Percentiles rank a stretch among this genome's conserved stretches.
These are phyloP conservation scores for Pythium rhizo-oryzae DNA, from an alignment of 352 stramenopile genomes.

Conservation along the genomic window DNA sequence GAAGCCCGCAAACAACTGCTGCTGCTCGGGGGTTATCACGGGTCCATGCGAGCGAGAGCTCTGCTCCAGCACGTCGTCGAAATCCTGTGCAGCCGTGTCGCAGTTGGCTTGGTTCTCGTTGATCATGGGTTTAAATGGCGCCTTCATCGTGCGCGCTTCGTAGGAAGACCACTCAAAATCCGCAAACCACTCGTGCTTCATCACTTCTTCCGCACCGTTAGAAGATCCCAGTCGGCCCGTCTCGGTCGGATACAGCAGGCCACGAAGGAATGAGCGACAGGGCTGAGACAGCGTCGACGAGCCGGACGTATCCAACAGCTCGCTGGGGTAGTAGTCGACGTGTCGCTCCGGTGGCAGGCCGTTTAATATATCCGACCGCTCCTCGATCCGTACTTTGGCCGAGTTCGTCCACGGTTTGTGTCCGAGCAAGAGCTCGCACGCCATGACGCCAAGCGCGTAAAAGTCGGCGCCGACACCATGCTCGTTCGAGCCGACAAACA, in stretches of 20 bases:
- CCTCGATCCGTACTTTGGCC: conserved; percentile 39
- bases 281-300: conserved; percentile 28
- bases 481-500: conserved; percentile 54
- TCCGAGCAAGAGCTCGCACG: conserved; percentile 54
- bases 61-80: conserved; percentile 63
- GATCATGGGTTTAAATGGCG: conserved; percentile 55
- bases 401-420: conserved; percentile 48
- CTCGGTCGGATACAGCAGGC: conserved; percentile 54
- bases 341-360: conserved; percentile 33
- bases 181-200: conserved; percentile 55
- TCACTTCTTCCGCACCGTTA: conserved; percentile 42
- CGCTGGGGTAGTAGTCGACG: conserved; percentile 53
- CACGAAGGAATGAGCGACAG: conserved; percentile 52
- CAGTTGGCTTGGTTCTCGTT: conserved; percentile 67
- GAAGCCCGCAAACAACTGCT: conserved; percentile 54
- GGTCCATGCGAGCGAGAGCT: conserved; percentile 30
- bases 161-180: conserved; percentile 64
- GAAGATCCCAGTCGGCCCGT: conserved; percentile 41
- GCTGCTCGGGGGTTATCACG: conserved; percentile 46
- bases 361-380: conserved; percentile 30
- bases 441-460: conserved; percentile 64
- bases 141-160: conserved; percentile 31
- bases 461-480: conserved; percentile 66
- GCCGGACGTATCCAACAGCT: conserved; percentile 41
- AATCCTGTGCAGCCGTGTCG: conserved; percentile 60